Evolutionary conservation across 2,329 filamentous ascomycete species (phyloP).

Genomic region (Venturia asperata): DNA sequence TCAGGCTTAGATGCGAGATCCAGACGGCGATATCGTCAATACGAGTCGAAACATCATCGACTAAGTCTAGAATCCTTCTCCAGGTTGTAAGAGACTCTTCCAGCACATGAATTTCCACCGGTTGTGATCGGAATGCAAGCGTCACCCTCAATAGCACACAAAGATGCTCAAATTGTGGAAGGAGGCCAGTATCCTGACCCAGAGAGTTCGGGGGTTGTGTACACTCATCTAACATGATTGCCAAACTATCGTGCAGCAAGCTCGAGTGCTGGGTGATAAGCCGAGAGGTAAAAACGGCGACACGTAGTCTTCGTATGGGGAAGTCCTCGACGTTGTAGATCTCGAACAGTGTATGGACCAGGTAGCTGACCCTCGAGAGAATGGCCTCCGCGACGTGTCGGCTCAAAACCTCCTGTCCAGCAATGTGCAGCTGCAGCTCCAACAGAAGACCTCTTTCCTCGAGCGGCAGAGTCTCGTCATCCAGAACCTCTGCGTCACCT

Average conservation of each 20-base stretch:
- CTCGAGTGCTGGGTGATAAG: conserved; percentile 20
- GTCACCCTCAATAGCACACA: conserved; percentile 34
- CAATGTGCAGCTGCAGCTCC: conserved; percentile 38
- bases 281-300: conserved; percentile 27
- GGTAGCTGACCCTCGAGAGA: background rate
- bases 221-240: conserved; percentile 16
- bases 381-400: background rate
- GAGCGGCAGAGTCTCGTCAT: conserved; percentile 28
- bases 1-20: conserved; percentile 45
- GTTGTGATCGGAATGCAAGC: conserved; percentile 35
- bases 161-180: conserved; percentile 31
- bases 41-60: conserved; percentile 34
- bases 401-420: conserved; percentile 25
- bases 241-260: conserved; percentile 13
- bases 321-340: conserved; percentile 28
- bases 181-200: conserved; percentile 25
- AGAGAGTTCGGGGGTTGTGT: conserved; percentile 26
- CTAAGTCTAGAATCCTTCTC: conserved; percentile 32
- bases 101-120: conserved; percentile 26
- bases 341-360: conserved; percentile 25
- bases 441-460: conserved; percentile 34
- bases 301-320: conserved; percentile 30
- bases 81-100: conserved; percentile 31
- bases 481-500: conserved; percentile 42
- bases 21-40: conserved; percentile 47